Conservation (phyloP, 2,329 filamentous ascomycete genomes). For the Metarhizium rileyi region DNA sequence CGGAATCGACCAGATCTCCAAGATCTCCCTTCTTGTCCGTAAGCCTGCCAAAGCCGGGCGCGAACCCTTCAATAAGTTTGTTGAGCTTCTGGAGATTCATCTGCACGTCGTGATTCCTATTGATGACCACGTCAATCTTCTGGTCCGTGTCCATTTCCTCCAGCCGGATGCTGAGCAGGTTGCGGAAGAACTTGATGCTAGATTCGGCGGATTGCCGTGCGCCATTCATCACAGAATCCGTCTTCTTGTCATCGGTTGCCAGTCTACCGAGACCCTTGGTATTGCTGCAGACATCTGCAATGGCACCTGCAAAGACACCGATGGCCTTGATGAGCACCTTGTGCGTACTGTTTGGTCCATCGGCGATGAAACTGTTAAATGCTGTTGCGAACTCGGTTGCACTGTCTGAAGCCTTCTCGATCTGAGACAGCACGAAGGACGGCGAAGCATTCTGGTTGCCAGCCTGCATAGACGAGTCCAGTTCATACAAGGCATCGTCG, state of each 20-base stretch:
- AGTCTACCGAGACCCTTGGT: conserved; percentile 91
- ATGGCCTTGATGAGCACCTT: conserved; percentile 88
- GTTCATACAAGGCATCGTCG: conserved; percentile 91
- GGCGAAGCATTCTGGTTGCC: conserved; percentile 97
- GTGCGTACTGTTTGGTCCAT: conserved; percentile 84
- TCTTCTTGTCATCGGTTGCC: conserved; percentile 91
- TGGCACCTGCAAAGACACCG: conserved; percentile 79
- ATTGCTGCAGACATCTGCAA: conserved; percentile 91
- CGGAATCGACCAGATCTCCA: conserved; percentile 83
- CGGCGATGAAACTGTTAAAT: conserved; percentile 97
- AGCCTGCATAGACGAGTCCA: conserved; percentile 96
- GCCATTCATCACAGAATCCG: conserved; percentile 72
- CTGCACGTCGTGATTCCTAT: conserved; percentile 93
- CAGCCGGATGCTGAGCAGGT: conserved; percentile 84
- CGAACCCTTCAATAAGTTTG: conserved; percentile 85
- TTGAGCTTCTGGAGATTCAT: conserved; percentile 88
- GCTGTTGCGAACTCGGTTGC: conserved; percentile 96
- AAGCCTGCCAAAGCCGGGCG: conserved; percentile 77
- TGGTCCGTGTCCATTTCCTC: conserved; percentile 83
- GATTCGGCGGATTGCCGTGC: conserved; percentile 77
- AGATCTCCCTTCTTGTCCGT: conserved; percentile 73
- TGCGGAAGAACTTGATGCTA: conserved; percentile 90
- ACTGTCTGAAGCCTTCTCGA: conserved; percentile 89
- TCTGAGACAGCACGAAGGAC: conserved; percentile 88
- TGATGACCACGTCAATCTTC: conserved; percentile 95